Evolutionary conservation across 495 filamentous ascomycete species (phyloP), one percentile per base, ranked within the genome.

Genomic region (Penicillium silybi): DNA sequence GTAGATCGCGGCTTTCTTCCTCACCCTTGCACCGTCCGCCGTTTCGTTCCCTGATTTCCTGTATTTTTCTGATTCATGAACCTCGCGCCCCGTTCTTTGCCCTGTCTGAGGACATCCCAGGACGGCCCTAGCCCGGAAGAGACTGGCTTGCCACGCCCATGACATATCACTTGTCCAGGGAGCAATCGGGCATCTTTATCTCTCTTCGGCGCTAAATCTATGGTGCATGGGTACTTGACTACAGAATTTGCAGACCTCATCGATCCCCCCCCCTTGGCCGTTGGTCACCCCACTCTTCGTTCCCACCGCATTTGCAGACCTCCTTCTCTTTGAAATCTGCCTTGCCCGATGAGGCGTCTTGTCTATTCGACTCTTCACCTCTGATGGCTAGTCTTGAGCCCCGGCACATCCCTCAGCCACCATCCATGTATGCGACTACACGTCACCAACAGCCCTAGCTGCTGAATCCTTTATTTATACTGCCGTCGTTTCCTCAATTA

Each of bases 311-410:
- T 60, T 59, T 53, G 59, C 64, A 63, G 55, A 56, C 20, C 26
- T 49, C 39, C 54, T 53, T 51, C 48, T 45, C 19, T 45, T 52
- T 17, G 40, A 46, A 72, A 54, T 72, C 71, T 71, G 71, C 71
- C 71, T 74, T 66, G 67, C 48, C 66, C 53, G 45, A 51, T 43
- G 48, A 59, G 68, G 68, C 59, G 61, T 69, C 54, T 64, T 59
- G 50, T 42, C 39, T 42, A 42, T 35, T 55, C 39, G 44, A 57
- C 48, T 61, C 52, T 59, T 59, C 65, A 59, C 48, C 48, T 49
- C 57, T 53, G 43, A 62, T 65, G 55, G 35, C 60, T 57, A 48
- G 47, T 64, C 49, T 48, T 56, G 59, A 62, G 67, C 49, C 53
- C 49, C n/a, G n/a, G 48, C 52, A 46, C 50, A 29, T 50, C 47